A percentile compares a stretch with the other conserved stretches of the same genome.
These are phyloP conservation scores for Dorcoceras hygrometricum DNA, from an alignment of 257 asterid species.

Conservation along the genomic window DNA sequence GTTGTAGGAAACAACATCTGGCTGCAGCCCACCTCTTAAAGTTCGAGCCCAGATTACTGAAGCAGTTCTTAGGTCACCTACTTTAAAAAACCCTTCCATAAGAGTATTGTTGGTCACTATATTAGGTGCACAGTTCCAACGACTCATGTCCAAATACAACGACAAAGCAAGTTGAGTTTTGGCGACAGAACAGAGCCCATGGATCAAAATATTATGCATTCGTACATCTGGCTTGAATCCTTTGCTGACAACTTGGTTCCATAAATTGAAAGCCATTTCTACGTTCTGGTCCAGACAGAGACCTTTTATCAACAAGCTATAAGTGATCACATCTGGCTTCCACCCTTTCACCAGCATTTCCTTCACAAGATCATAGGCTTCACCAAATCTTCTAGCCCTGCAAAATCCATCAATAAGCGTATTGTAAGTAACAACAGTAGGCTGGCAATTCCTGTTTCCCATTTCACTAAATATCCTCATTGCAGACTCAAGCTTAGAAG, in stretches of 20 bases:
- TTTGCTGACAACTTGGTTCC: slow-evolving; percentile 46
- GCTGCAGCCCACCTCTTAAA: slow-evolving; percentile 59
- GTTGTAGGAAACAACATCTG: slow-evolving; percentile 85
- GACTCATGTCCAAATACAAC: slow-evolving; percentile 62
- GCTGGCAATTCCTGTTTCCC: slow-evolving; percentile 43
- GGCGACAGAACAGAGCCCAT: slow-evolving; percentile 79
- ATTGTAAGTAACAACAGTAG: slow-evolving; percentile 71
- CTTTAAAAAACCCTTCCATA: slow-evolving; percentile 91
- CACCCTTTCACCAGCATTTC: slow-evolving; percentile 71
- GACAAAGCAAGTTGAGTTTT: slow-evolving; percentile 51
- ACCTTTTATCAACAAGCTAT: slow-evolving; percentile 75
- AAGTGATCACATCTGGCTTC: slow-evolving; percentile 64
- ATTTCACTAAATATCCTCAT: slow-evolving; percentile 47
- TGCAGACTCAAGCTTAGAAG: slow-evolving; percentile 68
- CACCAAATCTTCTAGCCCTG: slow-evolving; percentile 57
- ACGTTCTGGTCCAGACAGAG: slow-evolving; percentile 60
- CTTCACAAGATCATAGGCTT: slow-evolving; percentile 66
- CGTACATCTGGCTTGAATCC: slow-evolving; percentile 77
- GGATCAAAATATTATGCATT: slow-evolving; percentile 90
- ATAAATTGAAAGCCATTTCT: slow-evolving; percentile 66
- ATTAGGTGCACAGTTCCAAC: slow-evolving; percentile 54
- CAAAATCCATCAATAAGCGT: slow-evolving; percentile 76
- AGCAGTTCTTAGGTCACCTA: slow-evolving; percentile 59
- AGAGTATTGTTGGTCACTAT: slow-evolving; percentile 81
- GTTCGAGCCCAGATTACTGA: slow-evolving; percentile 76